Evolutionary conservation across 2,329 filamentous ascomycete genomes (phyloP).

Genomic region (Trichoderma sp.): DNA sequence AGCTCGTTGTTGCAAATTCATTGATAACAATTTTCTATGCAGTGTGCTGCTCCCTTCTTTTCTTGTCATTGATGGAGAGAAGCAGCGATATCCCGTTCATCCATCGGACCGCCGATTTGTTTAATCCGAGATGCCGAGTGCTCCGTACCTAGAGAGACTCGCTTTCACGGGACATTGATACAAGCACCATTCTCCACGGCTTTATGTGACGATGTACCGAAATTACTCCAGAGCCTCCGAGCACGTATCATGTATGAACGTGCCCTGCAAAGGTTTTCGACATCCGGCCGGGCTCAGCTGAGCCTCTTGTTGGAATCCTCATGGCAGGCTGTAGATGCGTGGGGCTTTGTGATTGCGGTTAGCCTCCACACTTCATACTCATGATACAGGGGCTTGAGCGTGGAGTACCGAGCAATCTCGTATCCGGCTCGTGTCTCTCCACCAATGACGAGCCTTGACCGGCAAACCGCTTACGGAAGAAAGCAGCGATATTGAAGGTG

Average conservation of each 20-base stretch:
- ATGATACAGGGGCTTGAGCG: conserved; percentile 16
- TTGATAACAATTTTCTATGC: too few species aligned
- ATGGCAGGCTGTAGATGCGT: not conserved
- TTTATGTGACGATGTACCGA: not conserved
- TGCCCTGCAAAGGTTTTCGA: too few species aligned
- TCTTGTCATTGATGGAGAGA: too few species aligned
- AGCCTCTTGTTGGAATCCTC: conserved; percentile 1
- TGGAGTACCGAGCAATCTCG: conserved; percentile 11
- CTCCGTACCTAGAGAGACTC: too few species aligned
- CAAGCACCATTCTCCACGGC: not conserved
- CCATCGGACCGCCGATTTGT: too few species aligned
- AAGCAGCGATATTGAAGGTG: not conserved
- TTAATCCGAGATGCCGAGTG: too few species aligned
- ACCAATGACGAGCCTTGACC: not conserved
- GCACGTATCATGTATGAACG: not conserved
- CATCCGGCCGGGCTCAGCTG: not conserved
- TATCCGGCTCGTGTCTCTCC: conserved; percentile 15
- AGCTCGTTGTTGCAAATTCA: not conserved
- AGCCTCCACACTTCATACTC: conserved; percentile 9
- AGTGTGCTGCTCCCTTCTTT: too few species aligned
- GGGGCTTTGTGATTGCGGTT: not conserved
- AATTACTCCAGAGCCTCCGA: not conserved
- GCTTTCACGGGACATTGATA: too few species aligned
- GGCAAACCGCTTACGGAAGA: not conserved
- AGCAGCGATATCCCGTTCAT: too few species aligned